phyloP scores from a whole-genome alignment of 768 basidiomycete species.

The Tylopilus intermedius region DNA sequence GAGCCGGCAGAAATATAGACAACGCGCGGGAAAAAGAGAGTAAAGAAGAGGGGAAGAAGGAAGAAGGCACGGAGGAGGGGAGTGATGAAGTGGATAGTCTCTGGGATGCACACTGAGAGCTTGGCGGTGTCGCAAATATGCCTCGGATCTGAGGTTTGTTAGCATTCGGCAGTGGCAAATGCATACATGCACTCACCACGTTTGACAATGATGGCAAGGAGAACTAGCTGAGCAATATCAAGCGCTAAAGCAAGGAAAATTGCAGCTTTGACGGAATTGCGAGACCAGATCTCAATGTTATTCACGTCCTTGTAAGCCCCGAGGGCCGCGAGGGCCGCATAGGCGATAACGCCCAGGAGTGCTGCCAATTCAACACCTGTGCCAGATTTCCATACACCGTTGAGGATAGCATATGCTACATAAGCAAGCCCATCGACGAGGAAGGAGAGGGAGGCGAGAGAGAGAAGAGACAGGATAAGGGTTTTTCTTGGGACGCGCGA shows the following conservation, averaged over 20 bases:
- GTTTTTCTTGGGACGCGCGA: conserved; percentile 69
- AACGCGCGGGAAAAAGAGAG: conserved; percentile 60
- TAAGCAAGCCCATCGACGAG: conserved; percentile 74
- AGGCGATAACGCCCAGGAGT: conserved; percentile 63
- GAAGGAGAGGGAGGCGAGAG: conserved; percentile 66
- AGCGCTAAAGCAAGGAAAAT: conserved; percentile 50
- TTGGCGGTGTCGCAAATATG: conserved; percentile 20
- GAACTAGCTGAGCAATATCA: conserved; percentile 55
- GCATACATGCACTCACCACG: conserved; percentile 28
- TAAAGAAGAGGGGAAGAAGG: conserved; percentile 54
- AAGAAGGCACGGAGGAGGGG: conserved; percentile 63
- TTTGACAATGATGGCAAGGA: conserved; percentile 43
- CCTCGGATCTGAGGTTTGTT: conserved; percentile 10
- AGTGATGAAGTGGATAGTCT: conserved; percentile 48
- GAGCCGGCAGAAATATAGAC: conserved; percentile 43
- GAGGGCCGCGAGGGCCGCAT: conserved; percentile 65
- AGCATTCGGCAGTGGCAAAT: neutral
- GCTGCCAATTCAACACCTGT: conserved; percentile 67
- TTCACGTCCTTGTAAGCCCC: conserved; percentile 78
- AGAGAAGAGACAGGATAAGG: conserved; percentile 67
- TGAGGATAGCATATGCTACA: conserved; percentile 57
- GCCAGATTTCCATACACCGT: conserved; percentile 57
- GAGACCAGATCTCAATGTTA: conserved; percentile 63
- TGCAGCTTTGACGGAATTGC: conserved; percentile 52
- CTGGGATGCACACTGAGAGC: conserved; percentile 27